phyloP scores from a whole-genome alignment of 306 rosid genomes.

The Luffa acutangula region DNA sequence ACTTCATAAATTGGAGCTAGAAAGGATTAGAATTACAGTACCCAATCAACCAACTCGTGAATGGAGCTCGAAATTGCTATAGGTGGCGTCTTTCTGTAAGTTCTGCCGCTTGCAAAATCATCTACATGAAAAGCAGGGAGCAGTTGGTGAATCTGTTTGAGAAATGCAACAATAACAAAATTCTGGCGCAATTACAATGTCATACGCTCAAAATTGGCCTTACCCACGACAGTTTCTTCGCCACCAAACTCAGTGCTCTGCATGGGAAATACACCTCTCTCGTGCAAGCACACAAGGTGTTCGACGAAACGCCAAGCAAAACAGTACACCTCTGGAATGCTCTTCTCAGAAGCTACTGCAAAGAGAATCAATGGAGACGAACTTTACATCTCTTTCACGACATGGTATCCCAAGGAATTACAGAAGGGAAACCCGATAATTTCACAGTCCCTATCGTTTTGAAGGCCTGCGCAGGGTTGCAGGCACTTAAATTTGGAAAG shows the following conservation, averaged over 20 bases:
- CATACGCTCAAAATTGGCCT: slow-evolving; percentile 40
- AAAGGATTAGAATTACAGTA: not conserved
- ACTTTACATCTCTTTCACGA: slow-evolving; percentile 32
- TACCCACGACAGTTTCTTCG: slow-evolving; percentile 44
- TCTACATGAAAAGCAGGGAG: slow-evolving; percentile 38
- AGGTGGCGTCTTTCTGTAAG: not conserved
- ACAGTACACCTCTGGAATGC: slow-evolving; percentile 55
- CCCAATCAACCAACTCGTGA: not conserved
- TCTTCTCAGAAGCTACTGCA: slow-evolving; percentile 40
- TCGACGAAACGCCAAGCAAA: slow-evolving; percentile 45
- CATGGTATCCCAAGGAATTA: slow-evolving; percentile 27
- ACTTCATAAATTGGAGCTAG: not conserved
- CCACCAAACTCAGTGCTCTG: slow-evolving; percentile 40
- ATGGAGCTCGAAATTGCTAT: not conserved
- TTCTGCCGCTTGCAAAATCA: too few species aligned
- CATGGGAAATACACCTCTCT: slow-evolving; percentile 34
- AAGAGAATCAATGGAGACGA: slow-evolving; percentile 37
- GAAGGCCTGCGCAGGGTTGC: slow-evolving; percentile 46
- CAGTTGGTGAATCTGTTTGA: slow-evolving; percentile 32
- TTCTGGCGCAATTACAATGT: slow-evolving; percentile 37
- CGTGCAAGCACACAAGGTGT: slow-evolving; percentile 34
- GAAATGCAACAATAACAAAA: slow-evolving; percentile 22
- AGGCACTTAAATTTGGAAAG: slow-evolving; percentile 32
- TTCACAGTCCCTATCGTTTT: slow-evolving; percentile 48
- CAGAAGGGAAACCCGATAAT: slow-evolving; percentile 41